Evolutionary conservation across 1,284 basidiomycete species (phyloP).

Genomic region (Pisolithus thermaeus): DNA sequence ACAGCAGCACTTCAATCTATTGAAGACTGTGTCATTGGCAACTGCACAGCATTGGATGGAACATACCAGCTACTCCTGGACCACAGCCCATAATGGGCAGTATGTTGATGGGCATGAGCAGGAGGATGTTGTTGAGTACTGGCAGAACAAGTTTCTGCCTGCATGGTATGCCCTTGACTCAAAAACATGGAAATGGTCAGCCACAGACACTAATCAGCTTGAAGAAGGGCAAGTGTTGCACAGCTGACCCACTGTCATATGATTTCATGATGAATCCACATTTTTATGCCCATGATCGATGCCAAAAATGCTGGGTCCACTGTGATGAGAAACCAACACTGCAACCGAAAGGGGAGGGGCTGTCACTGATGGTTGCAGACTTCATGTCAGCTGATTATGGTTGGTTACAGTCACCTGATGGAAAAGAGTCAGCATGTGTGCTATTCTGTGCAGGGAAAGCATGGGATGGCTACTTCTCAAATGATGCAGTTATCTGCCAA

Average conservation of each 20-base stretch:
- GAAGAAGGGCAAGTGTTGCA: not conserved
- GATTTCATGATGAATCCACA: constrained; percentile 30
- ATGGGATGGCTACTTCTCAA: constrained; percentile 28
- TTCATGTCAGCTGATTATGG: constrained; percentile 28
- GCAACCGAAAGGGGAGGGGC: constrained; percentile 30
- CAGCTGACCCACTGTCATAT: constrained; percentile 8
- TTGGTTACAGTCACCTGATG: constrained; percentile 18
- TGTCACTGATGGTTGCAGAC: constrained; percentile 25
- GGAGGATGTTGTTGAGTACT: constrained; percentile 14
- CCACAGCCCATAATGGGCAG: constrained; percentile 14
- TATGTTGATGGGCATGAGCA: constrained; percentile 28
- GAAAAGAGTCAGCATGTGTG: constrained; percentile 13
- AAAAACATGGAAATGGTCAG: not conserved
- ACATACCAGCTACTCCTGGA: constrained; percentile 20
- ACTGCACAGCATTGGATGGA: constrained; percentile 25
- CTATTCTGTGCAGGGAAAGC: constrained; percentile 27
- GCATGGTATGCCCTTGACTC: not conserved
- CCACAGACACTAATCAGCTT: not conserved
- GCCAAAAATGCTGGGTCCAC: constrained; percentile 27
- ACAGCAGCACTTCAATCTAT: constrained; percentile 7
- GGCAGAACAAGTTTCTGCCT: constrained; percentile 14
- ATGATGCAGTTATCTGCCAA: constrained; percentile 22
- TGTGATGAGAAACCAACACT: constrained; percentile 24
- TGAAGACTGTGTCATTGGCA: constrained; percentile 17
- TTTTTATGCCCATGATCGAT: constrained; percentile 35